Conservation (phyloP, 805 yeast species). For the Kregervanrija fluxuum region DNA sequence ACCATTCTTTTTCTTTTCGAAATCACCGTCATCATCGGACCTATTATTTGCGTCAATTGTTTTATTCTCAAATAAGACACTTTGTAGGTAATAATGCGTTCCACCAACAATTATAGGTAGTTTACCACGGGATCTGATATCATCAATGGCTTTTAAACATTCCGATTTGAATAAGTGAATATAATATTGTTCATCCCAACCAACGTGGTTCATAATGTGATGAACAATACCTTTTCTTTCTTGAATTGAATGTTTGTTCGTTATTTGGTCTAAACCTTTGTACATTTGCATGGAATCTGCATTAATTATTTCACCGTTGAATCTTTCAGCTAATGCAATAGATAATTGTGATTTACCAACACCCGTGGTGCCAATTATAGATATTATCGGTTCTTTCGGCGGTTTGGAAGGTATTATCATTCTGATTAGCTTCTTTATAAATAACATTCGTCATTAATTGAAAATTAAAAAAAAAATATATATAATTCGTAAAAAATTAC, state of each 20-base stretch:
- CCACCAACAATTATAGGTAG: slow-evolving; percentile 92
- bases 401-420: neutral
- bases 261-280: slow-evolving; percentile 59
- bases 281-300: slow-evolving; percentile 98
- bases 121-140: slow-evolving; percentile 60
- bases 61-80: slow-evolving; percentile 63
- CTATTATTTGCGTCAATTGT: slow-evolving; percentile 31
- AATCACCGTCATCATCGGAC: slow-evolving; percentile 10
- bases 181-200: slow-evolving; percentile 75
- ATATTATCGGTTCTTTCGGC: slow-evolving; percentile 15
- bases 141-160: slow-evolving; percentile 55
- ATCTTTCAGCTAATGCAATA: slow-evolving; percentile 66
- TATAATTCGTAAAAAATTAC: neutral
- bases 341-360: slow-evolving; percentile 91
- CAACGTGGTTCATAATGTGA: slow-evolving; percentile 80
- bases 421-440: too few species aligned
- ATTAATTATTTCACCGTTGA: slow-evolving; percentile 85
- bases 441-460: too few species aligned
- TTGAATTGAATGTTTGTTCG: slow-evolving; percentile 83
- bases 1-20: slow-evolving; percentile 11
- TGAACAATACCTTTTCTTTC: slow-evolving; percentile 75
- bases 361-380: slow-evolving; percentile 77
- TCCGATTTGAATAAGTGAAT: slow-evolving; percentile 74
- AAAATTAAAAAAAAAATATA: too few species aligned
- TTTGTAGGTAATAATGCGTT: slow-evolving; percentile 87